These are phyloP conservation scores for Pascua sp. DNA, from an alignment of 1,284 basidiomycete genomes.

Conservation along the genomic window DNA sequence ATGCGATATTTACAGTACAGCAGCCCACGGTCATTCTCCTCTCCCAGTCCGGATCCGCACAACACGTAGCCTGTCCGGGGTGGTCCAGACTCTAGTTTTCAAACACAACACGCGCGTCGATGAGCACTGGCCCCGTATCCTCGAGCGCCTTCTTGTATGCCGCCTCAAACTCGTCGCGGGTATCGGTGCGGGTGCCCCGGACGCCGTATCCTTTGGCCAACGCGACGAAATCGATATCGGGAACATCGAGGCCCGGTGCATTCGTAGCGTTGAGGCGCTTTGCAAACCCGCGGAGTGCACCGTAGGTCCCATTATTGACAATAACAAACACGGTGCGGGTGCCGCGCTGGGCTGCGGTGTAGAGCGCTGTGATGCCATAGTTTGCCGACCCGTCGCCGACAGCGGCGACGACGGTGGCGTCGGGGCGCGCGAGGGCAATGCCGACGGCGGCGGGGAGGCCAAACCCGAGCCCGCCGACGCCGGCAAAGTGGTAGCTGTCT, in stretches of 20 bases:
- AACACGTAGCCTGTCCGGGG: too few relatives aligned
- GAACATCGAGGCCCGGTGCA: slow-evolving; percentile 10
- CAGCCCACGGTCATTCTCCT: too few relatives aligned
- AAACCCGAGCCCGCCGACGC: slow-evolving; percentile 14
- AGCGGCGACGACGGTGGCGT: slow-evolving; percentile 10
- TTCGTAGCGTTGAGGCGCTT: slow-evolving; percentile 1
- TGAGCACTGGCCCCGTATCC: slow-evolving; percentile 7
- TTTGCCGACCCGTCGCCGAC: slow-evolving; percentile 15
- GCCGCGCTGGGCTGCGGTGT: slow-evolving; percentile 3
- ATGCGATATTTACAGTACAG: too few relatives aligned
- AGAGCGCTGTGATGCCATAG: slow-evolving; percentile 12
- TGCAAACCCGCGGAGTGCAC: slow-evolving; percentile 12
- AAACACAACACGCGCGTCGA: slow-evolving; percentile 7
- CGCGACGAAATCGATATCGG: slow-evolving; percentile 13
- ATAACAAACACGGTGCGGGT: slow-evolving; percentile 14
- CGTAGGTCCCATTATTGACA: slow-evolving; percentile 13
- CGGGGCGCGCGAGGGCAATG: slow-evolving; percentile 6
- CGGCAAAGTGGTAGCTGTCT: slow-evolving; percentile 14
- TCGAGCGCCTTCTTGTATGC: slow-evolving; percentile 6
- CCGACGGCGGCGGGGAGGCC: slow-evolving; percentile 13
- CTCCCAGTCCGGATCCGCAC: too few relatives aligned
- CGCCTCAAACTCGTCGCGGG: slow-evolving; percentile 5
- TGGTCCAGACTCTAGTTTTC: not conserved
- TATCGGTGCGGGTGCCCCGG: not conserved
- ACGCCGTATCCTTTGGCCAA: slow-evolving; percentile 15